Evolutionary conservation across 495 filamentous ascomycete genomes (phyloP), one percentile per base, ranked within the genome.

Genomic region (Talaromyces borbonicus): DNA sequence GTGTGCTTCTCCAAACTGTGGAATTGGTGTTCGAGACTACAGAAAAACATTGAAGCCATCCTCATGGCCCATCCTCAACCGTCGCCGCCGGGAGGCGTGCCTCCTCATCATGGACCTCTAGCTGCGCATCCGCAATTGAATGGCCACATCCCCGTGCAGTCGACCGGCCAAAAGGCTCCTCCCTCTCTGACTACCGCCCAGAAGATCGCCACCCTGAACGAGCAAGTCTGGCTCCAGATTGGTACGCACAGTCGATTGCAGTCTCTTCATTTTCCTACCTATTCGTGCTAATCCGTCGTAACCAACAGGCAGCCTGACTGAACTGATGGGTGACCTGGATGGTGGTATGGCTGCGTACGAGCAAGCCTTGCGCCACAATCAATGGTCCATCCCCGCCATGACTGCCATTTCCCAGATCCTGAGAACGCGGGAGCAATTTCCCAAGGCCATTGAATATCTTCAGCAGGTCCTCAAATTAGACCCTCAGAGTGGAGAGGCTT

Each of bases 381-480:
- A 81, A 38, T 86, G 87, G 68, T 97, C 92, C 5, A 83, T 95
- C 24, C 78, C 80, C 1, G 92, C 92, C 14, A 94, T 99, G 87
- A 93, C 89, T 46, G 84, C 87, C 27, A 95, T 96, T 43, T 92
- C 89, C 22, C 77, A 83, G 54, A 94, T 97, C 46, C 72, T 96
- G 20, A 77, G 93, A 31, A 87, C 85, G 18, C 87, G 87, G 54
- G 92, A 97, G 55, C 87, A 94, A 25, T 99, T 94, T 50, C 81
- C 85, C 26, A 90, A 90, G 57, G 92, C 92, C 2, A 83, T 95
- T 20, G 93, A 97, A 54, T 97, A 89, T 57, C 72, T 99, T 19
- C 81, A 92, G 47, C 84, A 81, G 23, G 95, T 97, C 47, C 60
- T 99, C 36, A 93, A 95, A 64, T 66, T 99, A 29, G 93, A 99